These are phyloP conservation scores for Acanthamoeba castellanii DNA, from an alignment of 208 protist genomes.

Conservation along the genomic window DNA sequence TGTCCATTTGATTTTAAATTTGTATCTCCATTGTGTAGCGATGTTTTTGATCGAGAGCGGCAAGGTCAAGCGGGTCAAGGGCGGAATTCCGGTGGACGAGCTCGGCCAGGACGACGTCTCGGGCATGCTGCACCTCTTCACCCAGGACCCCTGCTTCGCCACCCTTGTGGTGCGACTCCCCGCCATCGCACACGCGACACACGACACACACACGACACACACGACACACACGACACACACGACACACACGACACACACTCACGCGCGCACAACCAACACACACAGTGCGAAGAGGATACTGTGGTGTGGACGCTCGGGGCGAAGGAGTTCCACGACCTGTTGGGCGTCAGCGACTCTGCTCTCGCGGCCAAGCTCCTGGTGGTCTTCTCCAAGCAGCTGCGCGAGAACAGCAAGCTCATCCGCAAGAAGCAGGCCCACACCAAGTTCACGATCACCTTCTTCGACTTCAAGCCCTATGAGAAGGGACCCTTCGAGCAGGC, in stretches of 20 bases:
- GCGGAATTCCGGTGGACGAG: constrained; percentile 36
- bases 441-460: constrained; percentile 32
- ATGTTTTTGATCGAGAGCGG: constrained; percentile 68
- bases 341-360: background rate
- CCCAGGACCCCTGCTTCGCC: constrained; percentile 48
- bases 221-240: background rate
- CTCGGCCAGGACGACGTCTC: constrained; percentile 54
- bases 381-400: constrained; percentile 14
- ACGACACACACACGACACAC: background rate
- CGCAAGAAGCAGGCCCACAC: background rate
- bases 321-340: constrained; percentile 48
- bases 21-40: too few relatives aligned
- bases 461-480: constrained; percentile 71
- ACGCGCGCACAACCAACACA: background rate
- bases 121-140: constrained; percentile 70
- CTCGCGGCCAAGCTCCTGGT: constrained; percentile 59
- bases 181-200: background rate
- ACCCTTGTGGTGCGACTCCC: constrained; percentile 42
- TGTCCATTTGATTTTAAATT: background rate
- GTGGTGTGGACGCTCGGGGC: constrained; percentile 49
- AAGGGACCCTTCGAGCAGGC: constrained; percentile 40
- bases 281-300: constrained; percentile 5
- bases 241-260: background rate
- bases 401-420: constrained; percentile 65
- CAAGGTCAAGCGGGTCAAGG: constrained; percentile 42